Evolutionary conservation across 1,284 basidiomycete genomes (phyloP), one percentile per base, ranked within the genome.

Genomic region (Chalciporus piperatoides): DNA sequence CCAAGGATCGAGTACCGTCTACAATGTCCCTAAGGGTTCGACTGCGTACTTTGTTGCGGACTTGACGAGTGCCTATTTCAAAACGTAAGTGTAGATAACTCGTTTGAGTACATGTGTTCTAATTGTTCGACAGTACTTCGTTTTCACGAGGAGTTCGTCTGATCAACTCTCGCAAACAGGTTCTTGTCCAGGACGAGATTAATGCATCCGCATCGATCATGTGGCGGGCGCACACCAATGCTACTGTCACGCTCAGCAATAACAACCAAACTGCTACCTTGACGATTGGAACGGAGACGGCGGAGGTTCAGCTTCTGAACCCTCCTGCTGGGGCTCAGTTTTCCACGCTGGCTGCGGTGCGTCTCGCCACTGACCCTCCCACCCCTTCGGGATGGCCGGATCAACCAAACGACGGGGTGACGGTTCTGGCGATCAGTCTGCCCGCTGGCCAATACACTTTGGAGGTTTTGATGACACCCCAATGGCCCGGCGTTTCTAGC

Each of bases 201-300:
- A 76, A 70, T 15, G 72, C 82, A 2, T 68, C 75, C 23, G 72
- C 68, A 21, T 61, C 76, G 21, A 72, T 95, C 49, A 79, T 87
- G 76, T 98, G 96, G 96, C 83, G 94, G 43, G 91, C 94, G 77
- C 95, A 99, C 70, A 98, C 97, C 54, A 99, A 96, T 63, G 88
- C 84, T 33, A 84, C 83, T 5, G 70, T 84, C 19, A 49, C 57
- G 11, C 60, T 82, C 46, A 59, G 71, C 51, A 56, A 66, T 49
- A 84, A 79, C 49, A 81, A 78, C 27, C 72, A 80, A 62, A 80
- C 77, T 9, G 75, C 82, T 56, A 78, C 78, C 52, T 71, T 89
- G 37, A 71, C 76, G 32, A 73, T 84, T 12, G 49, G 68, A 59
- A 43, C 62, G 32, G 55, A 71, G 58, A 79, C 70, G 44, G 59